Evolutionary conservation across 495 filamentous ascomycete species (phyloP).

Genomic region (Trichoderma parareesei): DNA sequence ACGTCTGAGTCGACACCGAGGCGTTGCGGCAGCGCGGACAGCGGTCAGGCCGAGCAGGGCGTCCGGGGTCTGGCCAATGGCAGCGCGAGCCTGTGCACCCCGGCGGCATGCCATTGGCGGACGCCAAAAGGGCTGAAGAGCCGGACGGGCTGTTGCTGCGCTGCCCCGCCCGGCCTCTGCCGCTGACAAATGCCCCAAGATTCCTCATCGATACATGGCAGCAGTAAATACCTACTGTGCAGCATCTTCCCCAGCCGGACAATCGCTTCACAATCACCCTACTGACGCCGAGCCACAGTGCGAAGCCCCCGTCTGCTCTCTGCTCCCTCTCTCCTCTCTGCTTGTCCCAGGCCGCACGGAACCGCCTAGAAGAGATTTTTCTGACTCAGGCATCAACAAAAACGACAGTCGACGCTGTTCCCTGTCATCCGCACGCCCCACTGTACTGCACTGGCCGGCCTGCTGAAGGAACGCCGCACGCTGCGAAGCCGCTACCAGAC

Average conservation of each 20-base stretch:
- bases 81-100: not conserved
- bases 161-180: not conserved
- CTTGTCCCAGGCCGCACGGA: not conserved
- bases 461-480: not conserved
- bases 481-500: not conserved
- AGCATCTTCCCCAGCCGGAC: not conserved
- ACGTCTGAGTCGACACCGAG: not conserved
- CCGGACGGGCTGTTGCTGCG: not conserved
- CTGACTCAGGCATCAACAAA: constrained; percentile 5
- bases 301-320: not conserved
- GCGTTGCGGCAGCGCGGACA: constrained; percentile 1
- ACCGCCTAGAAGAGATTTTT: constrained; percentile 6
- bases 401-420: not conserved
- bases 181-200: constrained; percentile 7
- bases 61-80: not conserved
- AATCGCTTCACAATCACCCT: too few relatives aligned
- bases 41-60: not conserved
- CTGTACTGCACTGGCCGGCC: not conserved
- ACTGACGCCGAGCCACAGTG: not conserved
- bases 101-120: not conserved
- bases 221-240: too few relatives aligned
- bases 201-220: not conserved
- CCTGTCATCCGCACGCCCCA: constrained; percentile 1
- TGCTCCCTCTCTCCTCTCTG: not conserved
- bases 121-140: constrained; percentile 5